Conservation (phyloP, 371 early-diverging fungal species). For the Circinella umbellata region DNA sequence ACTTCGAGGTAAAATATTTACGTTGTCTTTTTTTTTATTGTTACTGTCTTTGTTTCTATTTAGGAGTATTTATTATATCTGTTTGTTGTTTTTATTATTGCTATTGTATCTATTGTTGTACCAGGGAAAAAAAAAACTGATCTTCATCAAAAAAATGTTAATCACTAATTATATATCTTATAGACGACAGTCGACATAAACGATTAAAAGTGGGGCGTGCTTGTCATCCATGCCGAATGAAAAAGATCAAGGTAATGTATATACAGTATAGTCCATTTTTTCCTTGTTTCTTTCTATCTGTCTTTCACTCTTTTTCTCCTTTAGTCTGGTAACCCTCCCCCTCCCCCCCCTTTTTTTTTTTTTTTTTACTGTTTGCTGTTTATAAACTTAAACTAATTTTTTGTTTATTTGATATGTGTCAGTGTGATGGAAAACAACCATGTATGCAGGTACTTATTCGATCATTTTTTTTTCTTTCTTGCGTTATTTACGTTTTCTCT, state of each 20-base stretch:
- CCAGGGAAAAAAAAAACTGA: neutral
- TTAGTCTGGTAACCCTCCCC: neutral
- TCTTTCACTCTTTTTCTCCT: neutral
- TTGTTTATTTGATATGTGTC: neutral
- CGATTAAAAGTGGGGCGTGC: conserved; percentile 53
- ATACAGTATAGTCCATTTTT: neutral
- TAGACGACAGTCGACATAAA: conserved; percentile 55
- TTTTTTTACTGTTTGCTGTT: neutral
- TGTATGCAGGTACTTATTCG: conserved; percentile 54
- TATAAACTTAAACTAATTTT: neutral
- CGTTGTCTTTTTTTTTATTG: neutral
- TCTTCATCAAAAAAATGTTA: neutral
- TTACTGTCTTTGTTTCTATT: neutral
- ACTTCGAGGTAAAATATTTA: conserved; percentile 34
- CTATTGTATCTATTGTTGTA: too few species aligned
- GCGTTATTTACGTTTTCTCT: too few species aligned
- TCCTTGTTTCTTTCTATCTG: neutral
- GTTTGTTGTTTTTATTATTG: too few species aligned
- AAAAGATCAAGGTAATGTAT: conserved; percentile 49
- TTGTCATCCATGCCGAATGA: conserved; percentile 55
- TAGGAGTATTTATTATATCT: too few species aligned
- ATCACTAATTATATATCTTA: neutral
- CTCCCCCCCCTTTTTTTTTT: neutral
- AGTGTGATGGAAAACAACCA: conserved; percentile 59
- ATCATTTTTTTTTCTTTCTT: neutral